Evolutionary conservation across 257 asterid species (phyloP).

Genomic region (Anisodus acutangulus): DNA sequence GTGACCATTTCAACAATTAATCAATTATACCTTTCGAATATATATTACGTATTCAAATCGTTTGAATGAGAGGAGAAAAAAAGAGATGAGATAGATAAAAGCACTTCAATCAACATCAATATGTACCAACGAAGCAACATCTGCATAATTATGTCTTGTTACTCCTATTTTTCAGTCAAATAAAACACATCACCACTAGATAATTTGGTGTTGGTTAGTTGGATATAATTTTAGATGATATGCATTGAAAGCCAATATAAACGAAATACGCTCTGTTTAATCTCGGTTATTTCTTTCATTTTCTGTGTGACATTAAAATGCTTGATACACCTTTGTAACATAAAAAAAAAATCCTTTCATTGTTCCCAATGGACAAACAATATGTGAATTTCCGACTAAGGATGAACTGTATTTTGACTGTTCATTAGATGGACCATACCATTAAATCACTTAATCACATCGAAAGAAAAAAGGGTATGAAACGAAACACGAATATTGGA

Average conservation of each 20-base stretch:
- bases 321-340: no score
- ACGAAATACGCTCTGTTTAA: background rate
- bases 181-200: background rate
- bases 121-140: background rate
- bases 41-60: no score
- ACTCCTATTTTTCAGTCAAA: background rate
- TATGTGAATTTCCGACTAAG: no score
- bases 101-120: background rate
- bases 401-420: no score
- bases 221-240: constrained; percentile 3
- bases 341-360: no score
- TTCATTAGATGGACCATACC: no score
- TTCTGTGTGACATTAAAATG: background rate
- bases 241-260: background rate
- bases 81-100: background rate
- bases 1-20: background rate
- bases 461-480: background rate
- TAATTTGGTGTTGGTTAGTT: background rate
- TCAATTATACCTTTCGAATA: no score
- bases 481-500: background rate
- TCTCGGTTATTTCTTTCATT: background rate
- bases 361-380: no score
- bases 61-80: no score
- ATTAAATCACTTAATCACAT: no score
- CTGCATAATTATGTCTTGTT: background rate